A percentile compares a stretch with the other conserved stretches of the same genome.
Evolutionary conservation across 345 rosid species (phyloP).

Genomic region (Euphorbia tirucalli): DNA sequence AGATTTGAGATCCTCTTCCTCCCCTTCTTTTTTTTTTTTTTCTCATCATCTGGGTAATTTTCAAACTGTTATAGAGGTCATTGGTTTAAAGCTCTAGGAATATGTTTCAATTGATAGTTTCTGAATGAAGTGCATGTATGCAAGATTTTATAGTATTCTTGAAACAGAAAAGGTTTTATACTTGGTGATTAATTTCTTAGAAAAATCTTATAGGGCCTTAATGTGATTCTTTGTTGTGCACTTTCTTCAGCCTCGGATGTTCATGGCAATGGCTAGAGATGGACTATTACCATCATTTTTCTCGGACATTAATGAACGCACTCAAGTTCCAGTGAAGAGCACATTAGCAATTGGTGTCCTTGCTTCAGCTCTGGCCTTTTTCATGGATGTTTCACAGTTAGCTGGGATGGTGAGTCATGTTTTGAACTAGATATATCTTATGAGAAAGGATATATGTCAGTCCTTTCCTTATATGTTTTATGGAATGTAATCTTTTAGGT

Average conservation of each 20-base stretch:
- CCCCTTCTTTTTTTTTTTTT: neutral
- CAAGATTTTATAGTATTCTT: neutral
- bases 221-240: neutral
- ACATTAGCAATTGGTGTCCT: constrained; percentile 66
- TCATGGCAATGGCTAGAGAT: constrained; percentile 96
- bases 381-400: constrained; percentile 68
- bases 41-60: neutral
- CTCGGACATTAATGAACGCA: constrained; percentile 54
- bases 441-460: neutral
- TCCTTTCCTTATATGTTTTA: no score
- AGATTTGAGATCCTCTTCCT: neutral
- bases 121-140: neutral
- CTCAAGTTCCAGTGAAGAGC: constrained; percentile 83
- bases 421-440: neutral
- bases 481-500: neutral
- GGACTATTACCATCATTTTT: constrained; percentile 81
- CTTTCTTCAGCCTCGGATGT: constrained; percentile 52
- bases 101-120: neutral
- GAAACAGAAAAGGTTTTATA: neutral
- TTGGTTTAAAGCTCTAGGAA: neutral
- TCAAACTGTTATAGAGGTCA: neutral
- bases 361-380: constrained; percentile 51
- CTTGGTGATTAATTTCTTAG: neutral
- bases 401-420: constrained; percentile 58
- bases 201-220: neutral